These are phyloP conservation scores for Penicillium samsonianum DNA, from an alignment of 495 filamentous ascomycete genomes.

Conservation along the genomic window DNA sequence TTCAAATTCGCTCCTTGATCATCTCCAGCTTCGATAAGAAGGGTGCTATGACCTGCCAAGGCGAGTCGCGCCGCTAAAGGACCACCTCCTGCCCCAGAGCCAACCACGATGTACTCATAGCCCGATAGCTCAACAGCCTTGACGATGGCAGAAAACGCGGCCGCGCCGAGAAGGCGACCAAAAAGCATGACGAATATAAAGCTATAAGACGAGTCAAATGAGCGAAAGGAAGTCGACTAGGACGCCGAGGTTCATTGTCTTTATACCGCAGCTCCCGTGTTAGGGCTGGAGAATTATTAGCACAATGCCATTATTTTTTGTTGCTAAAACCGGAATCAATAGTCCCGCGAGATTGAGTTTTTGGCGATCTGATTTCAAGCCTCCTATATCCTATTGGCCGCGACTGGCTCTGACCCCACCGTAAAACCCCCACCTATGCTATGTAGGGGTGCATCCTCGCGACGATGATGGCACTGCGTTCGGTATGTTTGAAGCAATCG, in stretches of 20 bases:
- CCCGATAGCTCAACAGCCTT: conserved; percentile 34
- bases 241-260: background rate
- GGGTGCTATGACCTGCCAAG: conserved; percentile 57
- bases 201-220: background rate
- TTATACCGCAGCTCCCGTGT: background rate
- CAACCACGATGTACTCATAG: conserved; percentile 70
- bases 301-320: background rate
- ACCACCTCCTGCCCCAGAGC: conserved; percentile 65
- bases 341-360: background rate
- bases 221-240: background rate
- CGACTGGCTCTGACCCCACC: background rate
- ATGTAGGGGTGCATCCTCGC: background rate
- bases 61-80: conserved; percentile 63
- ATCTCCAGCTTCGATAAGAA: conserved; percentile 65
- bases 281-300: background rate
- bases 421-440: background rate
- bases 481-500: background rate
- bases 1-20: conserved; percentile 52
- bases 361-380: background rate
- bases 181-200: conserved; percentile 6
- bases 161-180: conserved; percentile 15
- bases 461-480: background rate
- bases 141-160: conserved; percentile 24
- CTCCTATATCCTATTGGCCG: background rate
- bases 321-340: background rate